A percentile compares a stretch with the other conserved stretches of the same genome.
Evolutionary conservation across 139 green algal species (phyloP).

Genomic region (Chlamydomonas incerta): DNA sequence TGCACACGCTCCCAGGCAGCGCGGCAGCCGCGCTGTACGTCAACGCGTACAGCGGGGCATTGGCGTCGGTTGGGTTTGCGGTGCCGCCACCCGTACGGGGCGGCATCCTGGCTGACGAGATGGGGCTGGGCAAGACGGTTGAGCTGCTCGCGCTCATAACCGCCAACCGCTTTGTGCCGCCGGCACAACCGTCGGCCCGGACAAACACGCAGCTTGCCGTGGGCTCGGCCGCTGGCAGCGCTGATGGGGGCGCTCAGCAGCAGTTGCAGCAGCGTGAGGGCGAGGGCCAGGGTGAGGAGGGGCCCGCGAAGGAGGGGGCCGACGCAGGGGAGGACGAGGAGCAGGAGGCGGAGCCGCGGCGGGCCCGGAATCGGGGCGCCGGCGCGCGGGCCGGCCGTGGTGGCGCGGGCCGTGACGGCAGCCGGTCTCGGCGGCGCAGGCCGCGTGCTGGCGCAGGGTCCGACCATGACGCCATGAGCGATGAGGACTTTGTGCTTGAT

Average conservation of each 20-base stretch:
- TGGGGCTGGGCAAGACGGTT: slow-evolving; percentile 95
- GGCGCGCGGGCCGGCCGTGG: no score
- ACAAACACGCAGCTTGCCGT: no score
- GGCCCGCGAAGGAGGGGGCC: not conserved
- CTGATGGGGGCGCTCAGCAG: no score
- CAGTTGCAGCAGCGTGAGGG: not conserved
- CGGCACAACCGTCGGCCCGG: not conserved
- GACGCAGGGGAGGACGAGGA: not conserved
- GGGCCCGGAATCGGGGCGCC: no score
- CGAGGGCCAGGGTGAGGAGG: not conserved
- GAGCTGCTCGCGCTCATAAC: slow-evolving; percentile 91
- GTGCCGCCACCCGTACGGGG: slow-evolving; percentile 42
- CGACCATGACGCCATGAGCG: no score
- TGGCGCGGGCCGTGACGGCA: no score
- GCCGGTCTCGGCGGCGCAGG: no score
- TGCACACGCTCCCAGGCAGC: slow-evolving; percentile 40
- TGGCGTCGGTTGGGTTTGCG: slow-evolving; percentile 39
- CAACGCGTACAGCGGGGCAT: slow-evolving; percentile 61
- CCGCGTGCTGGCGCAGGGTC: no score
- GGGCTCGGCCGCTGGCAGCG: no score
- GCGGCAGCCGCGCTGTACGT: slow-evolving; percentile 49
- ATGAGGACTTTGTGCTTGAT: no score
- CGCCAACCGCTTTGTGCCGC: slow-evolving; percentile 60
- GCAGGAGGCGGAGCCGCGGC: not conserved
- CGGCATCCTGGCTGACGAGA: slow-evolving; percentile 75